Evolutionary conservation across 495 filamentous ascomycete species (phyloP).

Genomic region (Cladorrhinum samala): DNA sequence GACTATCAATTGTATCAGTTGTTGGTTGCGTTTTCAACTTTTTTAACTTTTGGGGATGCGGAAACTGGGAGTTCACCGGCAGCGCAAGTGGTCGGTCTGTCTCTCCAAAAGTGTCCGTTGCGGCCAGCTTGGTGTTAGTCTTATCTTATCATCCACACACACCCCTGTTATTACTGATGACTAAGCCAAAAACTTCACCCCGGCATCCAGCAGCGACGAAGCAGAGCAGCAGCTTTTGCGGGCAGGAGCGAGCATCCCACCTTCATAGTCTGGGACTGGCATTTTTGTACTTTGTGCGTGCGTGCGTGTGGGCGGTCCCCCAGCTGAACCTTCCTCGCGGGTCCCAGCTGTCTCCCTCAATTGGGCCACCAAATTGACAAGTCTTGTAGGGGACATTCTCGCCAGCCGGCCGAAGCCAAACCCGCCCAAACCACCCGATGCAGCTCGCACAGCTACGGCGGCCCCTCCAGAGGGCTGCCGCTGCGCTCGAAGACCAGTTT

Average conservation of each 20-base stretch:
- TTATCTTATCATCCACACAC: constrained; percentile 29
- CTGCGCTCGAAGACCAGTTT: constrained; percentile 20
- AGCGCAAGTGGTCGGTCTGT: too few relatives aligned
- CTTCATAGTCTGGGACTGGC: too few relatives aligned
- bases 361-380: constrained; percentile 10
- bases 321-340: not conserved
- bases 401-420: not conserved
- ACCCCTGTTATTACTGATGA: constrained; percentile 18
- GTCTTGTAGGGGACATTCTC: constrained; percentile 12
- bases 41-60: too few relatives aligned
- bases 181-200: constrained; percentile 40
- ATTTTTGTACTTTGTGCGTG: too few relatives aligned
- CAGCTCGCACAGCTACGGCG: constrained; percentile 48
- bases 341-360: not conserved
- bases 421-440: too few relatives aligned
- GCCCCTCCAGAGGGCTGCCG: constrained; percentile 42
- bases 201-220: not conserved
- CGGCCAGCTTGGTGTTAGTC: constrained; percentile 7
- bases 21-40: too few relatives aligned
- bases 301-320: too few relatives aligned
- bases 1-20: too few relatives aligned
- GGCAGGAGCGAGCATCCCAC: constrained; percentile 1
- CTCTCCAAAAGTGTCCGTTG: too few relatives aligned
- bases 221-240: not conserved
- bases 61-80: too few relatives aligned